phyloP scores from a whole-genome alignment of 345 rosid species.

The Aegle marmelos region DNA sequence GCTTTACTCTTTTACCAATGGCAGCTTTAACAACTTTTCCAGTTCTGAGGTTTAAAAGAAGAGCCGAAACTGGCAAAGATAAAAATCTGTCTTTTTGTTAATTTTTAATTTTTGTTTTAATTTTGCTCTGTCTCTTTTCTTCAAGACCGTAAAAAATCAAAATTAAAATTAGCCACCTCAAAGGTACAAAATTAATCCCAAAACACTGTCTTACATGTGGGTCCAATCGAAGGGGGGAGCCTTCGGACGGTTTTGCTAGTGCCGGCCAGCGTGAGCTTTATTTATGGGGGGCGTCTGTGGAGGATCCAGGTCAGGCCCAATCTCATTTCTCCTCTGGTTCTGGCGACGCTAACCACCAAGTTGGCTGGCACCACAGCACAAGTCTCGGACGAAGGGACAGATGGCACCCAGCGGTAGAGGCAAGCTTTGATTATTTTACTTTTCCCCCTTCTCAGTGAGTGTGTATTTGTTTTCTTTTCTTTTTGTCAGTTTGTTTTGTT shows the following conservation, averaged over 20 bases:
- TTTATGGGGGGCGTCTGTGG: neutral
- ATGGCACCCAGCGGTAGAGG: neutral
- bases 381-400: too few relatives aligned
- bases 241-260: neutral
- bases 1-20: neutral
- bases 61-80: slow-evolving; percentile 7
- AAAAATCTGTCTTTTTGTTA: neutral
- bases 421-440: too few relatives aligned
- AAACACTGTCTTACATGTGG: slow-evolving; percentile 3
- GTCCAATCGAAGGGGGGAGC: neutral
- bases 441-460: too few relatives aligned
- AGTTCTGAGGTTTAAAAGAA: neutral
- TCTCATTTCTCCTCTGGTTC: neutral
- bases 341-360: slow-evolving; percentile 1
- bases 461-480: too few relatives aligned
- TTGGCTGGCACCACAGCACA: neutral
- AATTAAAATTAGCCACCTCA: slow-evolving; percentile 31
- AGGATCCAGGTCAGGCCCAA: slow-evolving; percentile 7
- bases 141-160: slow-evolving; percentile 25
- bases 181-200: neutral
- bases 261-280: neutral
- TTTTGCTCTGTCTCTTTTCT: slow-evolving; percentile 19
- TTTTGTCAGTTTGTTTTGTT: too few relatives aligned
- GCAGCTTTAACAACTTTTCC: neutral
- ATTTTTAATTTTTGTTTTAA: neutral